A percentile compares a stretch with the other conserved stretches of the same genome.
These are phyloP conservation scores for Phytophthora cactorum DNA, from an alignment of 352 stramenopile species.

Conservation along the genomic window DNA sequence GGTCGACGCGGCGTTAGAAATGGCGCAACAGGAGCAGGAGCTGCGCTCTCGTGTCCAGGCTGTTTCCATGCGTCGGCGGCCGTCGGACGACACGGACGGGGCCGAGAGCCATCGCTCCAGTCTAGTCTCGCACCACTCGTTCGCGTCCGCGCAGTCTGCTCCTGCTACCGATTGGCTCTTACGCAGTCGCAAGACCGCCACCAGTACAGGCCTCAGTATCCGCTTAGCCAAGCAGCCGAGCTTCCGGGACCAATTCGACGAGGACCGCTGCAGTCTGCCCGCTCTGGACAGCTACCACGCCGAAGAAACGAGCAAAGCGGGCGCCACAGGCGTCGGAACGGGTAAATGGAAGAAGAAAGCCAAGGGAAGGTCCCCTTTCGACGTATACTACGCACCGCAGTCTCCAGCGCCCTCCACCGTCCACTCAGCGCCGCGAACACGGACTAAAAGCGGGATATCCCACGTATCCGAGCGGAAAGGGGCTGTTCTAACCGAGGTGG, in stretches of 20 bases:
- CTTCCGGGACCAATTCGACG: conserved; percentile 57
- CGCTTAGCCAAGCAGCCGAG: conserved; percentile 46
- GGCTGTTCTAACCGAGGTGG: conserved; percentile 69
- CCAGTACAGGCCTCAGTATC: conserved; percentile 4
- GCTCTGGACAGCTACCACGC: conserved; percentile 51
- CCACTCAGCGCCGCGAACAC: conserved; percentile 20
- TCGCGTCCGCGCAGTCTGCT: conserved; percentile 36
- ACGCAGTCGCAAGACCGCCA: conserved; percentile 21
- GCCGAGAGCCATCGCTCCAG: conserved; percentile 43
- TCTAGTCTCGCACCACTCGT: conserved; percentile 48
- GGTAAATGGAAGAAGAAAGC: conserved; percentile 25
- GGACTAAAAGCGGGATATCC: conserved; percentile 31
- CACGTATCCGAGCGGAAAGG: conserved; percentile 45
- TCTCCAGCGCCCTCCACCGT: conserved; percentile 33
- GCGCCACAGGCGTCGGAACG: not conserved
- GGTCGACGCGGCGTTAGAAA: conserved; percentile 20
- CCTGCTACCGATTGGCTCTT: conserved; percentile 27
- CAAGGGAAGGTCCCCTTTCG: conserved; percentile 14
- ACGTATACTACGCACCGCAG: conserved; percentile 45
- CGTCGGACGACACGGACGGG: conserved; percentile 40
- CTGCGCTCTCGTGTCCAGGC: conserved; percentile 56
- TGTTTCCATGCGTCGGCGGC: conserved; percentile 49
- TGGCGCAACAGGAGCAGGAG: conserved; percentile 30
- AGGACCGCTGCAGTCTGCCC: conserved; percentile 60
- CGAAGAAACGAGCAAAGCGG: conserved; percentile 17